These are phyloP conservation scores for Mucor lusitanicus DNA, from an alignment of 371 early-diverging fungal genomes.

Conservation along the genomic window DNA sequence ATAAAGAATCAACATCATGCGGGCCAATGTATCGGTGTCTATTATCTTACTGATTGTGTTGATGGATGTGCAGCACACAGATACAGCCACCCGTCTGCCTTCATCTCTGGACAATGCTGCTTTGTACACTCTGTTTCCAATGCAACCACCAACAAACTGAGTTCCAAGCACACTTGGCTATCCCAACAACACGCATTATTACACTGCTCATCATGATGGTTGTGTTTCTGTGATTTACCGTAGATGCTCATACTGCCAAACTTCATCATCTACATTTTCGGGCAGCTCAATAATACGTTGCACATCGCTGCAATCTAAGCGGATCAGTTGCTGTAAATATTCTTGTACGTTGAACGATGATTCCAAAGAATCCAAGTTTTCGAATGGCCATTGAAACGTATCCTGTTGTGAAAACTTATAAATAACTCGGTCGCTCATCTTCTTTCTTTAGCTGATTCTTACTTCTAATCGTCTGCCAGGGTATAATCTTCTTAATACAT, in stretches of 20 bases:
- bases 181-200: background rate
- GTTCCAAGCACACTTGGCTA: conserved; percentile 82
- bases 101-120: conserved; percentile 89
- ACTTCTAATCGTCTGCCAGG: conserved; percentile 47
- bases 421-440: background rate
- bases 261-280: conserved; percentile 60
- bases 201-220: background rate
- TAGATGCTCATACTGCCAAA: conserved; percentile 92
- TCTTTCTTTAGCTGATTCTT: conserved; percentile 7
- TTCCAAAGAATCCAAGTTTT: conserved; percentile 63
- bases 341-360: conserved; percentile 82
- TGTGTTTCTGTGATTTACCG: conserved; percentile 50
- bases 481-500: conserved; percentile 32
- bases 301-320: conserved; percentile 67
- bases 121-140: conserved; percentile 80
- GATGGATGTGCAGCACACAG: conserved; percentile 91
- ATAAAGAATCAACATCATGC: background rate
- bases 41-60: conserved; percentile 68
- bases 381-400: conserved; percentile 59
- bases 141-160: conserved; percentile 75
- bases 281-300: conserved; percentile 68
- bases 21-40: background rate
- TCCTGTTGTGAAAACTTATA: conserved; percentile 32
- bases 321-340: conserved; percentile 80
- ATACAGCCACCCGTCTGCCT: conserved; percentile 89